Base-by-base conservation (phyloP, 768 basidiomycete genomes). In the Tulasnella sp. region DNA sequence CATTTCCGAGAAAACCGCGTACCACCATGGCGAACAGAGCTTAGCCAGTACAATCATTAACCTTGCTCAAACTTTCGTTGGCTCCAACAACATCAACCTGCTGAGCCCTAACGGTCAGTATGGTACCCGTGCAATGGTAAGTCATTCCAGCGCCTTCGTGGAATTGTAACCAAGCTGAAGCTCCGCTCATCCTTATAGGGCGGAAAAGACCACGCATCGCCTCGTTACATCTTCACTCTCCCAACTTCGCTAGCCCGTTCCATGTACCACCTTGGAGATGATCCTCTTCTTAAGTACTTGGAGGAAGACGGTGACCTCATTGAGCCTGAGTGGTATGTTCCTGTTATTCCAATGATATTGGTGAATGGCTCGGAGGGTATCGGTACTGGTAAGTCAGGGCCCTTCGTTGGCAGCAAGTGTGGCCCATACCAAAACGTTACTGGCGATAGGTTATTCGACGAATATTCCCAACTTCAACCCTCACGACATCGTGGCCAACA, bases 311-410 rank as follows among this genome's bases (percentile, higher is more conserved):
- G 93, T 31, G 84, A 87, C 67, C 80, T 85, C 73, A 94, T 99
- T 79, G 97, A 99, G 82, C 97, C 97, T 0, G 94, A 96, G 80
- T 98, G 90, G 84, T 99, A 97, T 81, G 86, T 98, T 84, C 97
- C 97, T 22, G 83, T 95, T 54, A 80, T 99, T 1, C 97, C 97
- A 0, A 86, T 96, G 82, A 87, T 98, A 0, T 86, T 99, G 72
- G 83, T 99, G 81, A 99, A 99, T 80, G 97, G 97, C 9, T 91
- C 93, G 12, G 96, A 98, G 79, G 97, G 97, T 85, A 99, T 99
- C 80, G 97, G 97, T 67, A 99, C 97, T 75, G 95, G 93, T 91
- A 76, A 81, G 88, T 80, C 9, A 67, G 15, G 25, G 67, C 11
- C 8, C 11, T 2, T 42, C 15, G 9, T 15, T 34, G 54, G 49